Conservation (phyloP, 352 stramenopile species). For the Globisporangium barbulae region DNA sequence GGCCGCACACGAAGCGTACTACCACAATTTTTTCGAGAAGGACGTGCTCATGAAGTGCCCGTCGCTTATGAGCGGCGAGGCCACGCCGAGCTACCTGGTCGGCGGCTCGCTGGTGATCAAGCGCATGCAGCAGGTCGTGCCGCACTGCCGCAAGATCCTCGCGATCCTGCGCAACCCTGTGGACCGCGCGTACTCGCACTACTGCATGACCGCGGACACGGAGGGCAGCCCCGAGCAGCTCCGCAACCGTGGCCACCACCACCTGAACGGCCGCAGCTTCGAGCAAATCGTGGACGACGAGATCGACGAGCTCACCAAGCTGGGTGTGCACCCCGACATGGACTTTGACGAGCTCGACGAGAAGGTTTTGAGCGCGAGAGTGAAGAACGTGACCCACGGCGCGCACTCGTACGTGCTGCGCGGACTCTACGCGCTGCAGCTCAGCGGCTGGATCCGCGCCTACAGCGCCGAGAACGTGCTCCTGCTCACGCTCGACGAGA, state of each 20-base stretch:
- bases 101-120: slow-evolving; percentile 70
- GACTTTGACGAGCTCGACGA: slow-evolving; percentile 64
- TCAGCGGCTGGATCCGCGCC: slow-evolving; percentile 89
- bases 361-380: slow-evolving; percentile 42
- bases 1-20: slow-evolving; percentile 60
- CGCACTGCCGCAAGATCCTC: slow-evolving; percentile 81
- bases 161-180: slow-evolving; percentile 82
- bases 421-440: slow-evolving; percentile 94
- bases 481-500: slow-evolving; percentile 92
- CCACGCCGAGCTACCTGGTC: slow-evolving; percentile 91
- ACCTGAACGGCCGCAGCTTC: slow-evolving; percentile 58
- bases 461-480: slow-evolving; percentile 91
- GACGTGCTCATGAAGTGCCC: slow-evolving; percentile 83
- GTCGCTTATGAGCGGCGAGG: slow-evolving; percentile 91
- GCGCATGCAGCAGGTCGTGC: slow-evolving; percentile 73
- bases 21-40: slow-evolving; percentile 85
- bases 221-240: slow-evolving; percentile 75
- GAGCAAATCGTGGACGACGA: slow-evolving; percentile 76
- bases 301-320: slow-evolving; percentile 50
- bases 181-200: slow-evolving; percentile 86
- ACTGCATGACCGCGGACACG: slow-evolving; percentile 83
- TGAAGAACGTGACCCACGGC: slow-evolving; percentile 53
- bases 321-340: slow-evolving; percentile 77
- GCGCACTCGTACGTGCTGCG: slow-evolving; percentile 80
- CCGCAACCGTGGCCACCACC: slow-evolving; percentile 70